Conservation (phyloP, 805 yeast genomes). For the Candida railenensis region DNA sequence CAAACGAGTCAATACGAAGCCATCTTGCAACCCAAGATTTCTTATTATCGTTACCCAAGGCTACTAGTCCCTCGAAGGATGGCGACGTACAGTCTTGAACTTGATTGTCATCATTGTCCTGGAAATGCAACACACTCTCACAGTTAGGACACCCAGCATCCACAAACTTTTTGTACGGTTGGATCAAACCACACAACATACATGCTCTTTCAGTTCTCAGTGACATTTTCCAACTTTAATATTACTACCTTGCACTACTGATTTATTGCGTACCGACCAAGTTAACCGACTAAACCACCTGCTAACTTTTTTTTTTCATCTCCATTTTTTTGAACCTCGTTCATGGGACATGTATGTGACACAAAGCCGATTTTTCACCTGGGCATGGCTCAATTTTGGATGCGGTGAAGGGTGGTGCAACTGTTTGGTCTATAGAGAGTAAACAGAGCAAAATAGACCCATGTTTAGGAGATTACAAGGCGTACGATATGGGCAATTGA, state of each 20-base stretch:
- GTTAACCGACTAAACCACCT: not conserved
- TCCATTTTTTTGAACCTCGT: not conserved
- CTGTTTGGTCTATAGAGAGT: no score
- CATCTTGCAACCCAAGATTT: constrained; percentile 96
- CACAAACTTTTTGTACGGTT: constrained; percentile 69
- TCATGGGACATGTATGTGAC: not conserved
- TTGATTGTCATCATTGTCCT: constrained; percentile 76
- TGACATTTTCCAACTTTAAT: no score
- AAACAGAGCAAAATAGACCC: not conserved
- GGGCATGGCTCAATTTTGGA: not conserved
- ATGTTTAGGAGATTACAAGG: not conserved
- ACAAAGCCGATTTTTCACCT: not conserved
- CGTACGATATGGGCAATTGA: not conserved
- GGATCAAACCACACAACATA: constrained; percentile 93
- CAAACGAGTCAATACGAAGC: constrained; percentile 87
- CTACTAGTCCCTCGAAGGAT: constrained; percentile 91
- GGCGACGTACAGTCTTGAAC: constrained; percentile 94
- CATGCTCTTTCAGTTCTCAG: constrained; percentile 87
- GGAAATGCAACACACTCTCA: constrained; percentile 77
- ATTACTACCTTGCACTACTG: no score
- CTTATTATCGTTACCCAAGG: constrained; percentile 75
- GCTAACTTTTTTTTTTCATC: not conserved
- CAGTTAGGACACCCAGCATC: constrained; percentile 95
- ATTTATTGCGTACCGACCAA: no score
- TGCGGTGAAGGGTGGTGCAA: no score